Percentiles rank a stretch among this genome's conserved stretches.
Conservation (phyloP, 1,139 yeast genomes). For the Saccharomyces pastorianus region DNA sequence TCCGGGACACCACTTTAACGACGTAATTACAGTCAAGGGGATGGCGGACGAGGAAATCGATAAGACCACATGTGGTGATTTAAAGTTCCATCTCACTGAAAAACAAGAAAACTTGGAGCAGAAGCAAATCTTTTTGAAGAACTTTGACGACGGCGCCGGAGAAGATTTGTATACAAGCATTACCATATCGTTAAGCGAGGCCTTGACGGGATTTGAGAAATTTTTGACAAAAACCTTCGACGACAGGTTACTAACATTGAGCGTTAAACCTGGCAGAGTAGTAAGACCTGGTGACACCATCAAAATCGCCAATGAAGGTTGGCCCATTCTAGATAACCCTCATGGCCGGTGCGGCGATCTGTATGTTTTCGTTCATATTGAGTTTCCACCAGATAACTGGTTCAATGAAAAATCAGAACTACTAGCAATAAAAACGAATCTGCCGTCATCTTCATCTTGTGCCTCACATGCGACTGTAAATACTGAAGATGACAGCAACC, state of each 20-base stretch:
- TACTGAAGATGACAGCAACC: slow-evolving; percentile 12
- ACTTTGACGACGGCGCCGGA: slow-evolving; percentile 40
- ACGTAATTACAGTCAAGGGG: slow-evolving; percentile 50
- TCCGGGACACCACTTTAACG: slow-evolving; percentile 62
- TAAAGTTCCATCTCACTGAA: slow-evolving; percentile 52
- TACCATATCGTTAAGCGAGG: slow-evolving; percentile 64
- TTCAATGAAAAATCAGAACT: slow-evolving; percentile 58
- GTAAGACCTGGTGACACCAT: slow-evolving; percentile 69
- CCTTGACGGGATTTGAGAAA: slow-evolving; percentile 36
- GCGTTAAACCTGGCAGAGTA: slow-evolving; percentile 69
- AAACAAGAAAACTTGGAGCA: slow-evolving; percentile 10
- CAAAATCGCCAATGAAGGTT: slow-evolving; percentile 69
- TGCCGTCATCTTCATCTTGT: slow-evolving; percentile 36
- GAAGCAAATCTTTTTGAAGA: slow-evolving; percentile 39
- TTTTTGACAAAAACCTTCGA: slow-evolving; percentile 68
- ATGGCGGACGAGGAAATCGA: slow-evolving; percentile 79
- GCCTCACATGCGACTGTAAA: slow-evolving; percentile 4
- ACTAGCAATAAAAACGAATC: slow-evolving; percentile 42
- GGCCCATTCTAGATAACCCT: slow-evolving; percentile 51
- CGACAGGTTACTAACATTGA: slow-evolving; percentile 59
- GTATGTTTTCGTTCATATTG: slow-evolving; percentile 61
- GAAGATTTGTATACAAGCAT: slow-evolving; percentile 55
- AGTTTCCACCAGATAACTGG: slow-evolving; percentile 83
- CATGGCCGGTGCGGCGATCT: slow-evolving; percentile 54
- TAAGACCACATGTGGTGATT: slow-evolving; percentile 62